Evolutionary conservation across 257 asterid genomes (phyloP), one percentile per base, ranked within the genome.

Genomic region (Nicotiana obtusifolia): DNA sequence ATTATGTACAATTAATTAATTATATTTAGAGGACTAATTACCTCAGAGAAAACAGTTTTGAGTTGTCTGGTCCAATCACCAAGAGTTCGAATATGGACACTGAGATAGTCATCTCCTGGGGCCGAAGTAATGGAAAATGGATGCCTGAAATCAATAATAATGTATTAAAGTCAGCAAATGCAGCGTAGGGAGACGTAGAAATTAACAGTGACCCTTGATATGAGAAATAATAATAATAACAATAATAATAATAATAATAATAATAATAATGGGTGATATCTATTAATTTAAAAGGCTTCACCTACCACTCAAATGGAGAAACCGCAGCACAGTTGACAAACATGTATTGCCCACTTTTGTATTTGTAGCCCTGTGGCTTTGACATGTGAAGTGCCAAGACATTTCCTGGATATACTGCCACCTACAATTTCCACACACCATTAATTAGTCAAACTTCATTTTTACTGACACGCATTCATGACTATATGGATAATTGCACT

Each of bases 61-160:
- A 94, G 93, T 88, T 94, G 95, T 68, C 92, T 86, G 30, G 98
- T 94, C 98, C 98, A 94, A 78, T 94, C 98, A 60, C 98, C 98
- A 16, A 87, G 87, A 1, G 92, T 92, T 78, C 97, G 81, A 73
- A 94, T 94, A 80, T 94, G 98, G 31, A 94, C 97, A 85, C 98
- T 94, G 76, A 94, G 78, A 85, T 94, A 84, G 86, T 92, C 95
- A 84, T 94, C 97, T 78, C 90, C 89, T 0, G 98, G 97, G 35
- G 98, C 96, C 15, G 97, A 92, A 19, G 98, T 94, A 35, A 94
- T 92, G 68, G 97, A 94, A 66, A 94, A 94, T 78, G 98, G 98
- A 64, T 94, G 98, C 98, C 98, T 94, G 90, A 82, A 82, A 81
- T 81, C 22, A 1, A 64, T 11, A 73, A 49, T 15, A 49, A 44